Percentiles rank a stretch among this genome's conserved stretches.
Conservation (phyloP, 2,329 filamentous ascomycete genomes). For the Beauveria australis region DNA sequence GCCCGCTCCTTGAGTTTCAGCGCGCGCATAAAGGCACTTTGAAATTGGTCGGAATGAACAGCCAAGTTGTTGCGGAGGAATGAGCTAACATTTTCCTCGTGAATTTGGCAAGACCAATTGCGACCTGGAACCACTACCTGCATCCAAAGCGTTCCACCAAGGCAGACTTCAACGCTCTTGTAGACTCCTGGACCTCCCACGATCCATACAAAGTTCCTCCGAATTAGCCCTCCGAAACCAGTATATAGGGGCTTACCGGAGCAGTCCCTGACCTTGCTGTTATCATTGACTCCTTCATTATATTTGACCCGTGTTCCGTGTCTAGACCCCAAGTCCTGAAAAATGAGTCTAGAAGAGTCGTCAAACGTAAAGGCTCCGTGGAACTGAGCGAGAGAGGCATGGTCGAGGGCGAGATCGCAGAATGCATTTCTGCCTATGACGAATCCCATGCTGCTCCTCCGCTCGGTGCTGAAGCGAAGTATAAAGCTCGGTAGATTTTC, state of each 20-base stretch:
- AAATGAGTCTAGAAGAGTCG: background rate
- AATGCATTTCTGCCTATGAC: background rate
- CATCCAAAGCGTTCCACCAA: background rate
- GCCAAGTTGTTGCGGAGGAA: accelerated
- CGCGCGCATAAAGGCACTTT: too few relatives aligned
- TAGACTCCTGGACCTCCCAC: background rate
- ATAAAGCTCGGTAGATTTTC: too few relatives aligned
- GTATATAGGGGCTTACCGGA: too few relatives aligned
- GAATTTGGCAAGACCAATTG: too few relatives aligned
- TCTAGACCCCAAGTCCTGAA: background rate
- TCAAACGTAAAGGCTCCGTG: background rate
- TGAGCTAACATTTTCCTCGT: too few relatives aligned
- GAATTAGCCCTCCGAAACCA: accelerated
- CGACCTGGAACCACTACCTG: too few relatives aligned
- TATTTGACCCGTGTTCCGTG: background rate
- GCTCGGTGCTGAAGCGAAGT: background rate
- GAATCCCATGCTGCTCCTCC: background rate
- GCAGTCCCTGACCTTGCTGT: accelerated
- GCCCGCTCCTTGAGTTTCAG: accelerated
- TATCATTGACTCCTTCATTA: accelerated
- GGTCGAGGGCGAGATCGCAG: background rate
- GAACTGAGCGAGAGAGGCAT: background rate
- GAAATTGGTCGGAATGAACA: too few relatives aligned
- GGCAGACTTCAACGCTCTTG: background rate
- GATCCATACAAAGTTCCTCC: background rate